Percentiles rank a stretch among this genome's conserved stretches.
phyloP scores from a whole-genome alignment of 2,329 filamentous ascomycete species.

The Hirsutella minnesotensis region DNA sequence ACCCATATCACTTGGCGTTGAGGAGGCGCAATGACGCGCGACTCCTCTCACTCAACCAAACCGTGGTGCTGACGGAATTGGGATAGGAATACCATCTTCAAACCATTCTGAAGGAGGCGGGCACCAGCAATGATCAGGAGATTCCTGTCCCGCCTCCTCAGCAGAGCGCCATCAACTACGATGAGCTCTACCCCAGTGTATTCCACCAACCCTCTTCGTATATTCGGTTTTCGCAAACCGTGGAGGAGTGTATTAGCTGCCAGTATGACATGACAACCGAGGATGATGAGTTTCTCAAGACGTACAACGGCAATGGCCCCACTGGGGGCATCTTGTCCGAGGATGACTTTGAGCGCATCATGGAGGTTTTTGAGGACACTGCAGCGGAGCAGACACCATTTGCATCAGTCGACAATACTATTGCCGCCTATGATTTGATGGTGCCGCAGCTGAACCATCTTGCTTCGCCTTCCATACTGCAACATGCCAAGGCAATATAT shows the following conservation, averaged over 20 bases:
- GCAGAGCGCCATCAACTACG: slow-evolving; percentile 66
- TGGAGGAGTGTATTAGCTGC: slow-evolving; percentile 85
- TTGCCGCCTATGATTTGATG: slow-evolving; percentile 67
- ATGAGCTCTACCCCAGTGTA: slow-evolving; percentile 67
- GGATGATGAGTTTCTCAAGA: slow-evolving; percentile 74
- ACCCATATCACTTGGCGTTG: slow-evolving; percentile 4
- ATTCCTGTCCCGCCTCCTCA: slow-evolving; percentile 55
- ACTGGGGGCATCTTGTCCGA: slow-evolving; percentile 60
- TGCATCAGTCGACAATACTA: slow-evolving; percentile 78
- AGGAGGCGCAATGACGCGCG: too few species aligned
- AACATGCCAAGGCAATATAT: slow-evolving; percentile 67
- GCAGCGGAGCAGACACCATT: slow-evolving; percentile 75
- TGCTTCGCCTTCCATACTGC: slow-evolving; percentile 34
- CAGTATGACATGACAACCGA: slow-evolving; percentile 92
- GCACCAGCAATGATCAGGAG: slow-evolving; percentile 45
- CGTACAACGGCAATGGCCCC: slow-evolving; percentile 68
- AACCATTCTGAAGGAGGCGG: slow-evolving; percentile 53
- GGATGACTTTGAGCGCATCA: slow-evolving; percentile 85
- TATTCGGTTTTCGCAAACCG: slow-evolving; percentile 94
- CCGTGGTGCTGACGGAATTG: slow-evolving; percentile 15
- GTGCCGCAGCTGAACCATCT: slow-evolving; percentile 51
- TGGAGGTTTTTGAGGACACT: slow-evolving; percentile 90
- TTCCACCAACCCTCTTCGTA: slow-evolving; percentile 85
- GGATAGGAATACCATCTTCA: slow-evolving; percentile 88
- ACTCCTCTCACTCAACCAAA: not conserved